These are phyloP conservation scores for Tillandsia fasciculata DNA, from an alignment of 176 grass and related monocot genomes.

Conservation along the genomic window DNA sequence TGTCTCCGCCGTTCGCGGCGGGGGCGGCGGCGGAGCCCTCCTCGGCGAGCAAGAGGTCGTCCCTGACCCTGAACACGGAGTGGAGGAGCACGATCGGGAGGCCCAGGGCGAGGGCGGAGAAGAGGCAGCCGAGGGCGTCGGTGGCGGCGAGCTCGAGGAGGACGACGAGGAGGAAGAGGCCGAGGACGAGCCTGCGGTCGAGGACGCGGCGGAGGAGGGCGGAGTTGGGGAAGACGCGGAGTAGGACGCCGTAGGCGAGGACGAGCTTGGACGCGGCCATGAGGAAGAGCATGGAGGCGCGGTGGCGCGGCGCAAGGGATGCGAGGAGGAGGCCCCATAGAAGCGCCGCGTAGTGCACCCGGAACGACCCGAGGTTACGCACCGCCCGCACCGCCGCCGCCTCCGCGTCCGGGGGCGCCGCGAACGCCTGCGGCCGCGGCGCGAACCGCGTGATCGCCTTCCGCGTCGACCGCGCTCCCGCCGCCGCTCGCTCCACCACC, in stretches of 20 bases:
- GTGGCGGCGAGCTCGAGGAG: constrained; percentile 46
- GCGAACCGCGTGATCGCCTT: constrained; percentile 46
- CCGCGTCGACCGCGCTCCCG: constrained; percentile 24
- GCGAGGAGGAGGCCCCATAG: constrained; percentile 63
- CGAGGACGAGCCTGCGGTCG: constrained; percentile 48
- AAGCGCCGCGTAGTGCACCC: constrained; percentile 54
- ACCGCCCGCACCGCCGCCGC: constrained; percentile 64
- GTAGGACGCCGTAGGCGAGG: constrained; percentile 58
- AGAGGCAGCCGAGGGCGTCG: constrained; percentile 44
- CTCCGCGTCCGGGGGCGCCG: constrained; percentile 44
- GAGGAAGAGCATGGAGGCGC: constrained; percentile 67
- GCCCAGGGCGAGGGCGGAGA: constrained; percentile 34
- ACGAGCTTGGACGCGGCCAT: constrained; percentile 75
- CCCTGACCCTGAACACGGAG: constrained; percentile 54
- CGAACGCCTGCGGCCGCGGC: constrained; percentile 46
- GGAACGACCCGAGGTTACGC: constrained; percentile 63
- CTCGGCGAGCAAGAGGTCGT: constrained; percentile 45
- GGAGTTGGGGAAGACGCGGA: constrained; percentile 47
- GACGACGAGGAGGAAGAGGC: constrained; percentile 44
- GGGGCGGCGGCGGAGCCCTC: not conserved
- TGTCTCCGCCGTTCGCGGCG: constrained; percentile 14
- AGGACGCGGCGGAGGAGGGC: constrained; percentile 54
- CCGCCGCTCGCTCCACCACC: constrained; percentile 32
- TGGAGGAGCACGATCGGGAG: constrained; percentile 52
- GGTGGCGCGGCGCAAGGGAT: constrained; percentile 46